Evolutionary conservation across 2,329 filamentous ascomycete genomes (phyloP), one percentile per base, ranked within the genome.

Genomic region (Colletotrichum tofieldiae): DNA sequence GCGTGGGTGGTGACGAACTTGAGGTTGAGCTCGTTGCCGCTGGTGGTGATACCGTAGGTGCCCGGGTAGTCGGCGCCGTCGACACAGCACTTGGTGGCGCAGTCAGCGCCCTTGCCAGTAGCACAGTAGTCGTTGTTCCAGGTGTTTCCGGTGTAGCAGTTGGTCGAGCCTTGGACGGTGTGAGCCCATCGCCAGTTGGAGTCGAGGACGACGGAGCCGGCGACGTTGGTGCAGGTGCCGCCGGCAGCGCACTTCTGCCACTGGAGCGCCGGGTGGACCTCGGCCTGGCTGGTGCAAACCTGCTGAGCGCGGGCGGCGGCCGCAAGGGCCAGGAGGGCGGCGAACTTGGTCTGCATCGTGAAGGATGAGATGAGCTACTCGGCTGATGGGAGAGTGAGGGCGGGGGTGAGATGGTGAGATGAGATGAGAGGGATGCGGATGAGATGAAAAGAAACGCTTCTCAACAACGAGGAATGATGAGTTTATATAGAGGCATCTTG

Each of bases 141-240:
- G 59, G 77, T 77, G 79, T 89, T 89, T 61, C 87, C 88, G 5
- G 81, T 84, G 80, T 90, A 90, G 83, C 88, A 90, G 82, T 91
- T 91, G 76, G 83, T 87, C 74, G 80, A 82, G 64, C 84, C 82
- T 6, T 78, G 75, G 63, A 81, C 79, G 23, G 78, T 78, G 80
- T 91, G 88, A 71, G 88, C 82, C 89, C 89, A 91, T 72, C 89
- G 86, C 88, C 89, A 91, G 82, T 91, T 91, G 76, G 88, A 79
- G 74, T 91, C 89, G 75, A 91, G 80, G 65, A 87, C 87, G 54
- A 91, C 83, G 45, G 84, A 86, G 52, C 86, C 88, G 51, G 78
- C 76, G 75, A 88, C 84, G 65, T 79, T 82, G 35, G 81, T 85
- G 82, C 89, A 91, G 65, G 79, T 81, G 71, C 88, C 87, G 67